These are phyloP conservation scores for Arthromyces matolae DNA, from an alignment of 768 basidiomycete genomes.

Conservation along the genomic window DNA sequence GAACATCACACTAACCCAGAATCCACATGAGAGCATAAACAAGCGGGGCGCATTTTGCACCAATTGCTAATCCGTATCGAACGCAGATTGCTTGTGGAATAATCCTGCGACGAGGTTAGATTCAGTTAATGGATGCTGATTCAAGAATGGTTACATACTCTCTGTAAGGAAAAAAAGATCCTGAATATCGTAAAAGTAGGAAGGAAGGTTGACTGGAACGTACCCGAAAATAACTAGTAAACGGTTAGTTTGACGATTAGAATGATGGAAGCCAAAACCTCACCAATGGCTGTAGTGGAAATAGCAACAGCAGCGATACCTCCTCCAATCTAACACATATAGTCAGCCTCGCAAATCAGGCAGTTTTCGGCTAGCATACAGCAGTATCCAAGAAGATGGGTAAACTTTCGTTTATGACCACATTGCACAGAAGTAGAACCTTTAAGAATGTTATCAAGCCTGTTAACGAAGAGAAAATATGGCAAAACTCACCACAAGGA, in stretches of 20 bases:
- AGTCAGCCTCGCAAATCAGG: background rate
- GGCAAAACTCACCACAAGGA: constrained; percentile 67
- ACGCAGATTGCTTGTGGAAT: constrained; percentile 76
- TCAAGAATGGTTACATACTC: constrained; percentile 52
- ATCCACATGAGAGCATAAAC: constrained; percentile 73
- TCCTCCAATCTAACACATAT: constrained; percentile 42
- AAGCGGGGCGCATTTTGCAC: constrained; percentile 73
- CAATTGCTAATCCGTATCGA: constrained; percentile 77
- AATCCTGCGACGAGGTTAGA: constrained; percentile 29
- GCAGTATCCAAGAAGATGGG: constrained; percentile 81
- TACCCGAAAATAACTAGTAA: constrained; percentile 77
- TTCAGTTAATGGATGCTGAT: background rate
- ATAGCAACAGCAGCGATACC: constrained; percentile 74
- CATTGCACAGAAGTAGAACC: constrained; percentile 87
- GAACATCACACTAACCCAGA: constrained; percentile 29
- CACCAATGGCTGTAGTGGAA: constrained; percentile 74
- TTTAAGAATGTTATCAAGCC: constrained; percentile 20
- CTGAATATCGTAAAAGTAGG: background rate
- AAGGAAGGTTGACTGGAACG: constrained; percentile 18
- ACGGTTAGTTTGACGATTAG: constrained; percentile 2
- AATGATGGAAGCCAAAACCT: constrained; percentile 11
- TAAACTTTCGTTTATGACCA: constrained; percentile 80
- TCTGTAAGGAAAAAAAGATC: constrained; percentile 53
- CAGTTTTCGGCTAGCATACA: constrained; percentile 31
- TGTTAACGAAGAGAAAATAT: background rate